phyloP scores from a whole-genome alignment of 805 yeast species.

The Yamadazyma sp. region DNA sequence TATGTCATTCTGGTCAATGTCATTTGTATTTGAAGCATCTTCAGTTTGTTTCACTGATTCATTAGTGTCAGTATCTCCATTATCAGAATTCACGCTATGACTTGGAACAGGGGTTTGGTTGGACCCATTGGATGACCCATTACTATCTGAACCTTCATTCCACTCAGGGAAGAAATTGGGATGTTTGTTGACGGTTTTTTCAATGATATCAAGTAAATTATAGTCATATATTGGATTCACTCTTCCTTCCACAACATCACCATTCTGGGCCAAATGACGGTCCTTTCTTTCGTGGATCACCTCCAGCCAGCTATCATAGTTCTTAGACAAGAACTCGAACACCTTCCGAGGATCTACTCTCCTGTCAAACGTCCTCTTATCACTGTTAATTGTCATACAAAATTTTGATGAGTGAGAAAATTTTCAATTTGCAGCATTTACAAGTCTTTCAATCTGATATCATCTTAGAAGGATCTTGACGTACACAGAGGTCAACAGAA shows the following conservation, averaged over 20 bases:
- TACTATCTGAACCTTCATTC: not conserved
- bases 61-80: not conserved
- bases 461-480: no score
- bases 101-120: no score
- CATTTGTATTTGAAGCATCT: no score
- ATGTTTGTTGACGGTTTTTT: slow-evolving; percentile 15
- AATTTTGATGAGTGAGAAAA: slow-evolving; percentile 2
- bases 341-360: slow-evolving; percentile 17
- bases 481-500: no score
- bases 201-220: slow-evolving; percentile 29
- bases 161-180: slow-evolving; percentile 8
- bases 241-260: slow-evolving; percentile 4
- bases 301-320: slow-evolving; percentile 39
- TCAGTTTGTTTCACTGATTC: not conserved
- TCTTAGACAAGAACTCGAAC: slow-evolving; percentile 31
- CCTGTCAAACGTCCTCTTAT: slow-evolving; percentile 4
- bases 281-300: slow-evolving; percentile 18
- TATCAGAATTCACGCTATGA: no score
- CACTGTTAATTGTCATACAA: not conserved
- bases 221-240: slow-evolving; percentile 18
- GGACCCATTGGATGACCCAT: no score
- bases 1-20: no score
- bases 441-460: not conserved
- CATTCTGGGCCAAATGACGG: not conserved
- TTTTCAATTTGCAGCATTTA: not conserved